These are phyloP conservation scores for Wickerhamomyces queroliae DNA, from an alignment of 805 yeast genomes.

Conservation along the genomic window DNA sequence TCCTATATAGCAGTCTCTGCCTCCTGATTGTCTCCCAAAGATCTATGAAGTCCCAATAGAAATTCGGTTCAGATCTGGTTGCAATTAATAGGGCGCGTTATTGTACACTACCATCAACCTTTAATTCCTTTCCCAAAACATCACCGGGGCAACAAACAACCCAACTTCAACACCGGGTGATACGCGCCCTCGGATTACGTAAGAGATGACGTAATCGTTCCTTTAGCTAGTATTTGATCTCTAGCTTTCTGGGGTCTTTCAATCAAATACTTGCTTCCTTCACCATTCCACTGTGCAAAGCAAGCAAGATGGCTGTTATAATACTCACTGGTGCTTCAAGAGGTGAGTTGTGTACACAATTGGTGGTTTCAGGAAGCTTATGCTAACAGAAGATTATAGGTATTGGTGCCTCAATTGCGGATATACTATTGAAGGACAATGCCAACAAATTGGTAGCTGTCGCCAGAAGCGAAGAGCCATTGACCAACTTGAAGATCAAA, in stretches of 20 bases:
- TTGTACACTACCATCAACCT: too few relatives aligned
- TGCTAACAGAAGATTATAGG: constrained; percentile 35
- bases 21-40: too few relatives aligned
- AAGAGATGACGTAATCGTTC: too few relatives aligned
- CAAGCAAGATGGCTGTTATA: constrained; percentile 27
- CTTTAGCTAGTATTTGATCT: neutral
- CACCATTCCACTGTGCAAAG: constrained; percentile 1
- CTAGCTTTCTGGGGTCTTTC: neutral
- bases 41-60: too few relatives aligned
- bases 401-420: constrained; percentile 75
- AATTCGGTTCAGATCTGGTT: too few relatives aligned
- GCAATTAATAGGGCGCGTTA: too few relatives aligned
- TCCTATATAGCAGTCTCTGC: too few relatives aligned
- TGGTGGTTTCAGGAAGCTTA: neutral
- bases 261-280: neutral
- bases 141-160: too few relatives aligned
- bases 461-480: constrained; percentile 55
- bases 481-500: constrained; percentile 35
- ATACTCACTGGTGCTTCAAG: constrained; percentile 61
- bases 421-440: constrained; percentile 33
- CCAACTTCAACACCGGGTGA: too few relatives aligned
- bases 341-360: constrained; percentile 28
- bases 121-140: too few relatives aligned
- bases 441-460: constrained; percentile 54
- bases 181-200: too few relatives aligned